Base-by-base conservation (phyloP, 768 basidiomycete species). In the Rhodocollybia butyracea region DNA sequence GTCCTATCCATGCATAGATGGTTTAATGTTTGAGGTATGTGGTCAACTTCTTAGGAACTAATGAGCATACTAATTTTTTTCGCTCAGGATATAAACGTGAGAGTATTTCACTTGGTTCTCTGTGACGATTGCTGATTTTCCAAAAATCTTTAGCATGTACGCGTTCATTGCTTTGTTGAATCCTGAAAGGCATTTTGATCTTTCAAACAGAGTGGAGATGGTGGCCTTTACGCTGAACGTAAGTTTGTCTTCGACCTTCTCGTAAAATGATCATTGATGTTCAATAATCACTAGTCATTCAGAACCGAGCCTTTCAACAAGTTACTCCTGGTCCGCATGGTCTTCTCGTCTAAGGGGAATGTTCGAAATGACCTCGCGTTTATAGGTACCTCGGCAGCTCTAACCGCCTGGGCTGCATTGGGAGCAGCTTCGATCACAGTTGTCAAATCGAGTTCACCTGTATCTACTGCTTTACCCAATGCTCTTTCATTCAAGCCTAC, bases 221-320 rank as follows among this genome's bases (percentile, higher is more conserved):
- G 85, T 32, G 84, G 85, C 1, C 65, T 87, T 13, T 86, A 87
- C 47, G 85, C 76, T 3, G 85, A 86, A 66, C 64, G 84, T 82
- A 48, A n/a, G 38, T 45, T 34, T 48, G 15, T 8, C 15, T 26
- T 7, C 24, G 15, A 7, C 11, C 21, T n/a, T n/a, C n/a, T n/a
- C n/a, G n/a, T 5, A 46, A 30, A 12, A 22, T 5, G 12, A 4
- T 5, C 10, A 15, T 5, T n/a, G 22, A 11, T 26, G 3, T 15
- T 24, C 27, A 11, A 30, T 46, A 7, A 27, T 30, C 52, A 52
- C 1, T 58, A 85, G 83, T 86, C 13, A 72, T 87, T 2, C 84
- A 82, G 64, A 88, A 88, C 60, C 74, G 86, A 17, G 86, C 86
- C 1, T 85, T 87, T 65, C 86, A n/a, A n/a, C n/a, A n/a, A n/a